A percentile compares a stretch with the other conserved stretches of the same genome.
Evolutionary conservation across 2,329 filamentous ascomycete genomes (phyloP).

Genomic region (Beauveria pseudobassiana): DNA sequence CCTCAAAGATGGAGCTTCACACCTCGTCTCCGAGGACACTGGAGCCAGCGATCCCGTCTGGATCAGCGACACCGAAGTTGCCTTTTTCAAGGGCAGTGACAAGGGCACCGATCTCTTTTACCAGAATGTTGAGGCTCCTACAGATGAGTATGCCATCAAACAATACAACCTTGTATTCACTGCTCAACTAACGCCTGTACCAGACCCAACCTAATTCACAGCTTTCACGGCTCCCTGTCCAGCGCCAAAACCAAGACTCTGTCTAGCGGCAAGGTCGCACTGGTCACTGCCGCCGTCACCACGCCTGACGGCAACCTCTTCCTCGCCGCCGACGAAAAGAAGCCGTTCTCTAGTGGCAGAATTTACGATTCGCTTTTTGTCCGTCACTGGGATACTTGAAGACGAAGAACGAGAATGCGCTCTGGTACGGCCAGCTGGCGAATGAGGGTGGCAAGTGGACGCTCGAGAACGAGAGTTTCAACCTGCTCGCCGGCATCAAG

Average conservation of each 20-base stretch:
- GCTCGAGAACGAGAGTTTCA: slow-evolving; percentile 44
- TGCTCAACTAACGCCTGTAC: slow-evolving; percentile 11
- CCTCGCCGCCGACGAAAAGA: slow-evolving; percentile 54
- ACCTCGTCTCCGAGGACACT: slow-evolving; percentile 55
- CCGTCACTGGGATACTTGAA: slow-evolving; percentile 78
- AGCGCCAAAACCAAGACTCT: slow-evolving; percentile 52
- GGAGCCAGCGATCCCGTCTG: slow-evolving; percentile 66
- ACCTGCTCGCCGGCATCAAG: slow-evolving; percentile 53
- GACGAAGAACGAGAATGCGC: slow-evolving; percentile 58
- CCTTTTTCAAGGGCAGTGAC: slow-evolving; percentile 44
- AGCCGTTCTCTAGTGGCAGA: slow-evolving; percentile 55
- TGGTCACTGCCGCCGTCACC: slow-evolving; percentile 56
- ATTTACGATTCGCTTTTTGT: slow-evolving; percentile 71
- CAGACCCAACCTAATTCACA: slow-evolving; percentile 34
- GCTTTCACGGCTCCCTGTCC: slow-evolving; percentile 46
- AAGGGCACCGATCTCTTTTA: slow-evolving; percentile 41
- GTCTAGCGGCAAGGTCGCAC: slow-evolving; percentile 40
- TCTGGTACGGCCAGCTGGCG: slow-evolving; percentile 63
- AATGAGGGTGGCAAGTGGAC: slow-evolving; percentile 33
- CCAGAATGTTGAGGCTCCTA: slow-evolving; percentile 25
- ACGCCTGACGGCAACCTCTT: slow-evolving; percentile 62
- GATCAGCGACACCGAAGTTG: slow-evolving; percentile 60
- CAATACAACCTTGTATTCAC: not conserved
- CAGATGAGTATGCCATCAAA: slow-evolving; percentile 29
- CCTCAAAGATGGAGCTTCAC: slow-evolving; percentile 57